Evolutionary conservation across 2,329 filamentous ascomycete species (phyloP).

Genomic region (Malbranchea cinnamomea): DNA sequence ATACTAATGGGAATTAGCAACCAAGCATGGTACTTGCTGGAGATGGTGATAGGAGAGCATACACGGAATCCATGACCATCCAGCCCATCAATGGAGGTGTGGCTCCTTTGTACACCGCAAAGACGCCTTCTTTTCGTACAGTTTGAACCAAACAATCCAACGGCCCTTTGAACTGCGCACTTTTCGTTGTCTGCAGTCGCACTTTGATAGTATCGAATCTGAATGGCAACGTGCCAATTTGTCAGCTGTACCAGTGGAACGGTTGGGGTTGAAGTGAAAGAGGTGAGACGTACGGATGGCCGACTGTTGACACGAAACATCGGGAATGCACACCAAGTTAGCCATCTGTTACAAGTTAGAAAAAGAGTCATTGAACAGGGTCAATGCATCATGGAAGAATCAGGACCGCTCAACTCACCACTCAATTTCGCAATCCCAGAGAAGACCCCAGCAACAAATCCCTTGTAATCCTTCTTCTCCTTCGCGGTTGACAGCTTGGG

Average conservation of each 20-base stretch:
- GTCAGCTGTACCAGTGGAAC: conserved; percentile 1
- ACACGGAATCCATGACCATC: conserved; percentile 91
- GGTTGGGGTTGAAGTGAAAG: conserved; percentile 1
- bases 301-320: conserved; percentile 27
- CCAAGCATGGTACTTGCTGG: background rate
- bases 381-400: background rate
- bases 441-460: conserved; percentile 95
- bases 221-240: conserved; percentile 1
- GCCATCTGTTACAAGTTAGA: conserved; percentile 2
- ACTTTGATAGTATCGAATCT: conserved; percentile 96
- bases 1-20: conserved; percentile 35
- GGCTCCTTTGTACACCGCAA: conserved; percentile 85
- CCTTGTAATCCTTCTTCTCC: conserved; percentile 54
- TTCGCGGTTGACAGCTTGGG: background rate
- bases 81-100: conserved; percentile 85
- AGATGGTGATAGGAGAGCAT: conserved; percentile 11
- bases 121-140: conserved; percentile 66
- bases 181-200: conserved; percentile 72
- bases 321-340: conserved; percentile 4
- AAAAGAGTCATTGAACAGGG: background rate
- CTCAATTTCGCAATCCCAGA: conserved; percentile 81
- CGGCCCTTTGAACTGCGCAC: conserved; percentile 67
- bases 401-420: conserved; percentile 37
- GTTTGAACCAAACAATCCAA: conserved; percentile 76
- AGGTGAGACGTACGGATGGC: conserved; percentile 38